Evolutionary conservation across 139 green algal genomes (phyloP).

Genomic region (Chlorella sp.): DNA sequence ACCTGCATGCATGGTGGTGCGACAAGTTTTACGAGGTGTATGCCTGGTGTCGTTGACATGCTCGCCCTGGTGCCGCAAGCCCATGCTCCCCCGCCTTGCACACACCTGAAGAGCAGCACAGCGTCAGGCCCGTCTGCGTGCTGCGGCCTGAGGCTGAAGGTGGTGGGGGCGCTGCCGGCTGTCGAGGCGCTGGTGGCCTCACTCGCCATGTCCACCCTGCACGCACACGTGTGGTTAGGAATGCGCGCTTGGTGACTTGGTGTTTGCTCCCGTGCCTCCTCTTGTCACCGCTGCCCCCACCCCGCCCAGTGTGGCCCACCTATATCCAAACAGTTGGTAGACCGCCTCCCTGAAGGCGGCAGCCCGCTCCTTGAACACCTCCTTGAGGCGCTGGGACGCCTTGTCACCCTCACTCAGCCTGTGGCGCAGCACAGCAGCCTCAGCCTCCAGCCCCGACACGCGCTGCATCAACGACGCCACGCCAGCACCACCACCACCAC

Average conservation of each 20-base stretch:
- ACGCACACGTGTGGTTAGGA: not conserved
- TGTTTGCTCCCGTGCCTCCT: not conserved
- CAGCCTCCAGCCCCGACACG: slow-evolving; percentile 16
- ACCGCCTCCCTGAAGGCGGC: slow-evolving; percentile 63
- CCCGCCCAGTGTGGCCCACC: slow-evolving; percentile 14
- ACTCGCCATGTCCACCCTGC: slow-evolving; percentile 56
- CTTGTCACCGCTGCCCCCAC: not conserved
- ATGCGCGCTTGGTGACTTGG: not conserved
- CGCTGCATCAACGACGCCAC: not conserved
- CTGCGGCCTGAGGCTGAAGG: slow-evolving; percentile 55
- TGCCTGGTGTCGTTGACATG: not conserved
- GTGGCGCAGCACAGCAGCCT: slow-evolving; percentile 38
- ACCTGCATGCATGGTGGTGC: slow-evolving; percentile 10
- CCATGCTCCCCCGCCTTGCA: too few species aligned
- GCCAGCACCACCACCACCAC: too few species aligned
- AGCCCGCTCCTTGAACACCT: slow-evolving; percentile 67
- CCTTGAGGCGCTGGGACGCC: slow-evolving; percentile 44
- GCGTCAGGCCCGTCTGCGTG: slow-evolving; percentile 30
- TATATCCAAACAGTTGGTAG: slow-evolving; percentile 73
- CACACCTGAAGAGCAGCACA: slow-evolving; percentile 47
- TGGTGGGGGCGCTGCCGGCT: slow-evolving; percentile 33
- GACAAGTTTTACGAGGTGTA: not conserved
- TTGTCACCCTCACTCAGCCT: slow-evolving; percentile 33
- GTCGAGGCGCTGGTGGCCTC: slow-evolving; percentile 37
- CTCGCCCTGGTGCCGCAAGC: not conserved